Base-by-base conservation (phyloP, 2,329 filamentous ascomycete species). In the Lachnellula hyalina region DNA sequence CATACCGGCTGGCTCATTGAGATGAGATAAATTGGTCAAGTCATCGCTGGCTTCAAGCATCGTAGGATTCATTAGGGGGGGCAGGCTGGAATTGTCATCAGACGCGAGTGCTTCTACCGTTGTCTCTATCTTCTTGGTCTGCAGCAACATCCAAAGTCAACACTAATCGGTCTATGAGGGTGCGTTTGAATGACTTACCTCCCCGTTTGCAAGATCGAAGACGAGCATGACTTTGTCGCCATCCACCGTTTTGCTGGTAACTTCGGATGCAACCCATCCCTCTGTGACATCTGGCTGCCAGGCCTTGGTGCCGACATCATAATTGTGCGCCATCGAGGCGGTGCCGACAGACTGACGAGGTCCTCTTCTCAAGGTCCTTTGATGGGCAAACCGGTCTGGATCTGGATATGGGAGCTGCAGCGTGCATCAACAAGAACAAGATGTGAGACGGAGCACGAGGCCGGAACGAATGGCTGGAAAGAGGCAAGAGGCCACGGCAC, bases 31-130 rank as follows among this genome's bases (percentile, higher is more conserved):
- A 72, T 96, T 97, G 61, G 94, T 99, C 67, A 99, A 76, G 73
- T 99, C 94, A 75, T 99, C 94, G 76, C 92, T 96, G 65, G 94
- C 94, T 81, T 99, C 94, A 64, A 99, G 87, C 84, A 97, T 95
- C 51, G 93, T 83, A 63, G 94, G 94, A 73, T 99, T 99, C 91
- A 97, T 97, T 66, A 99, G 75, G 49, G 94, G 94, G 47, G 94
- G 94, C 61, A 99, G 79, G 54, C 84, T 84, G 51, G 86, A 76
- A 74, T 92, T 86, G 68, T 85, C 88, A 70, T 86, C 86, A 68
- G 86, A 84, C 72, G 89, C 83, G 62, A 99, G 77, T 65, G 85
- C 90, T 65, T 86, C 83, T 60, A 85, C 73, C 15, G 89, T 87
- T 62, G 94, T 87, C 72, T 90, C 84, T 69, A 96, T 74, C 11